Evolutionary conservation across 73 alveolate species (phyloP), one percentile per base, ranked within the genome.

Genomic region (Paramecium caudatum): DNA sequence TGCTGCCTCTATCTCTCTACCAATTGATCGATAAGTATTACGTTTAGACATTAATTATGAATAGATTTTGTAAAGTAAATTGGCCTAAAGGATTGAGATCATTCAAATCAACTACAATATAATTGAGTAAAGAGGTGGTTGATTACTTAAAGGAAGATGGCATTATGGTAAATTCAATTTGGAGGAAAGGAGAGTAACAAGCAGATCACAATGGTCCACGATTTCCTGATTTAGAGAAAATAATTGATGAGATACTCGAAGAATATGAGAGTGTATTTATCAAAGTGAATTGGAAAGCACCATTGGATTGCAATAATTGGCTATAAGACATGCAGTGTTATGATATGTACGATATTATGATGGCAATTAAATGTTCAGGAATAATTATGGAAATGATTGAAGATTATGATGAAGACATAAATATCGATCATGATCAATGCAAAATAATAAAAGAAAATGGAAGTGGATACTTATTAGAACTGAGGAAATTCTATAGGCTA

Each of bases 271-370:
- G 33, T 68, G 84, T 33, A 2, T 74, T 74, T 46, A 12, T 39
- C 25, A 74, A 74, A 5, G 17, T 68, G 61, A 74, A 74, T 74
- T 74, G 88, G 88, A 74, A 68, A 47, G 88, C 88, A 36, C 83
- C 88, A 10, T 30, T 43, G 8, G 88, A 74, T 74, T 45, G 62
- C 32, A 21, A 43, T 7, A 74, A 45, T 15, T 41, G 68, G 19
- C 21, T 41, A 21, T 37, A 43, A 19, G 68, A 74, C 8, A 19
- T 74, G 47, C 16, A 47, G 16, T 74, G 17, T 17, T 21, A 1
- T 13, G 46, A 45, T 74, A 10, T 74, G 45, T 41, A 65, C 21
- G 83, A 65, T 9, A 65, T 65, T 4, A 33, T 65, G 83, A 30
- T 65, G 47, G 47, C 83, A 3, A 30, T 65, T 4, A 65, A 65